Evolutionary conservation across 2,329 filamentous ascomycete genomes (phyloP), one percentile per base, ranked within the genome.

Genomic region (Penicillium sp.): DNA sequence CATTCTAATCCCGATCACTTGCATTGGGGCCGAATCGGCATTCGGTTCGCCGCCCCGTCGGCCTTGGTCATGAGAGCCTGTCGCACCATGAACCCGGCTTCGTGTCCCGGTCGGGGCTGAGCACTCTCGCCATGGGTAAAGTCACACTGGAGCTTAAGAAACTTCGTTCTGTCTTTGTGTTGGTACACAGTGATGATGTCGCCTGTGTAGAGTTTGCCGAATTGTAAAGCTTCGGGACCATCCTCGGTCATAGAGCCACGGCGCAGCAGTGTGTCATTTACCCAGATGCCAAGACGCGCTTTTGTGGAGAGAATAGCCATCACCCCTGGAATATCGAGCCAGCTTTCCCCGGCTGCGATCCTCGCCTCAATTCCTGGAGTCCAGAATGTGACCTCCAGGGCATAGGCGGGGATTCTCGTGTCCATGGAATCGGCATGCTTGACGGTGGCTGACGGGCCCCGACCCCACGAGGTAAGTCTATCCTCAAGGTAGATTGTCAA

Each of bases 301-400:
- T 92, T 91, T 4, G 91, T 95, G 1, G 88, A 88, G 49, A 97
- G 86, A 59, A 92, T 88, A 4, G 84, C 81, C 64, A 87, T 87
- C 2, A 87, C 78, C 13, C 84, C 81, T 2, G 80, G 72, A 1
- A 84, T 65, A 16, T 73, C 74, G 10, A 76, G 79, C 77, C 80
- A 86, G 55, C 82, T 79, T 67, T 82, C 84, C 50, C 82, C 82
- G 35, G 78, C 78, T 22, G 83, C 80, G 46, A 79, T 80, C 47
- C 78, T 78, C 8, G 82, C 79, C 55, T 90, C 87, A 56, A 87
- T 87, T 11, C 83, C 84, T 0, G 86, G 82, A 53, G 84, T 86
- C 81, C 88, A 91, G 31, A 94, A 84, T 34, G 90, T 79, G 37
- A 97, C 78, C 66, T 89, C 88, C 64, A 96, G 85, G 0, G 90